Conservation (phyloP, 768 basidiomycete genomes). For the Hygrocybe coccinea region DNA sequence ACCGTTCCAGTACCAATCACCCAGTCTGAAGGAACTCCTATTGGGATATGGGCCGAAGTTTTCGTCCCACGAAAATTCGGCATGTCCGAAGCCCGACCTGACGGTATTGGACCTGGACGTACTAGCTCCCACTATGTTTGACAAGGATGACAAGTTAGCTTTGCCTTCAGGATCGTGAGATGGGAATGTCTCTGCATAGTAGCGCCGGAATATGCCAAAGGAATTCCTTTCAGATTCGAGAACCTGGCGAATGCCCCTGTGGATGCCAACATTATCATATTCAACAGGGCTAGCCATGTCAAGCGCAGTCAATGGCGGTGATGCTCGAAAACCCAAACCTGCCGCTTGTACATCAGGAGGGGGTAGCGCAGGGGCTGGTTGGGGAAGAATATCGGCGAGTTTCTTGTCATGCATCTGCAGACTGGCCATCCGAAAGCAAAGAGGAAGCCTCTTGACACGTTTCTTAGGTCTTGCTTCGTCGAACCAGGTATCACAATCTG, state of each 20-base stretch:
- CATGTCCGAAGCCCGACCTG: background rate
- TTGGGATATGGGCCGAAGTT: conserved; percentile 16
- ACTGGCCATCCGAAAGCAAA: no score
- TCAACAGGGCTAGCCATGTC: no score
- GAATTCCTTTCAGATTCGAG: background rate
- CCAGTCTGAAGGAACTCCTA: conserved; percentile 8
- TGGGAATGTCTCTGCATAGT: background rate
- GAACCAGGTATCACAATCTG: no score
- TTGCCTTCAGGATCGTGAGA: conserved; percentile 7
- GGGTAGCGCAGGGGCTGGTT: no score
- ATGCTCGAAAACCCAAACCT: no score
- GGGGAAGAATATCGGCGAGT: no score
- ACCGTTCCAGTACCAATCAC: conserved; percentile 17
- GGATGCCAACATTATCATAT: no score
- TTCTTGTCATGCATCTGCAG: no score
- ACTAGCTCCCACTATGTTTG: background rate
- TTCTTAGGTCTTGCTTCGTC: no score
- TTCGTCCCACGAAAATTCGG: background rate
- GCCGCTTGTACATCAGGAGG: no score
- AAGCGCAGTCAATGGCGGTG: no score
- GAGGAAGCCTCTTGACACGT: no score
- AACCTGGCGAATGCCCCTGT: background rate
- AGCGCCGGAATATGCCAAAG: conserved; percentile 6
- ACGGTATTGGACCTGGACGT: background rate
- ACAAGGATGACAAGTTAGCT: background rate